phyloP scores from a whole-genome alignment of 2,329 filamentous ascomycete species.

The Diaporthe caulivora region DNA sequence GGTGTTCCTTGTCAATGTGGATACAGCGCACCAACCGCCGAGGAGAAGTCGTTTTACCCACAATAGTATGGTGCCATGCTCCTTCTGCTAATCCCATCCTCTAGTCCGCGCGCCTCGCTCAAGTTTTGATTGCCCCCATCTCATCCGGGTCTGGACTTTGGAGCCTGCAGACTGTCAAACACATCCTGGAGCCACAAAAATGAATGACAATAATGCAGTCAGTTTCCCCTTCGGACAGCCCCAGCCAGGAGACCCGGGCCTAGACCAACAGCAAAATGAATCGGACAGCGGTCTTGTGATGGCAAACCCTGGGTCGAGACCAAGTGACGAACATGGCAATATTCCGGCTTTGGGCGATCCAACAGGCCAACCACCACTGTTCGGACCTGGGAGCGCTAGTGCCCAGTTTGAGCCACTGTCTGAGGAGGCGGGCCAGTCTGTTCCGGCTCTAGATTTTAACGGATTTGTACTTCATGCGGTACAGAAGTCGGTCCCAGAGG shows the following conservation, averaged over 20 bases:
- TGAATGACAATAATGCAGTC: conserved; percentile 3
- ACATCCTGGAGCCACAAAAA: neutral
- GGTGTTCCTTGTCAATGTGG: neutral
- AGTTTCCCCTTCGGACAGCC: neutral
- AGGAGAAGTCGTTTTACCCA: neutral
- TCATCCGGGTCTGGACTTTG: neutral
- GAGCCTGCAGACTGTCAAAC: neutral
- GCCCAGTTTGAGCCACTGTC: neutral
- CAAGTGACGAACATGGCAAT: neutral
- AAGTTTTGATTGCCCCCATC: neutral
- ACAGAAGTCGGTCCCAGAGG: conserved; percentile 32
- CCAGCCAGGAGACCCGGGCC: neutral
- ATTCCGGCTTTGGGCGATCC: neutral
- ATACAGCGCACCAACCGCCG: neutral
- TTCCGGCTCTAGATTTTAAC: conserved; percentile 28
- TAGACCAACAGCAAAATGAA: neutral
- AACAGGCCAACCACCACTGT: neutral
- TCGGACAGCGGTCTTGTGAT: neutral
- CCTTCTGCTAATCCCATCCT: neutral
- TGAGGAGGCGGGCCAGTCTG: neutral
- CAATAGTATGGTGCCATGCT: conserved; percentile 4
- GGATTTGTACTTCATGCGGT: conserved; percentile 34
- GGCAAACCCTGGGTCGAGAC: neutral
- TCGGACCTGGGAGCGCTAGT: neutral
- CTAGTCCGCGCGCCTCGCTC: neutral